A percentile compares a stretch with the other conserved stretches of the same genome.
Evolutionary conservation across 768 basidiomycete genomes (phyloP).

Genomic region (Plicaturopsis crispa): DNA sequence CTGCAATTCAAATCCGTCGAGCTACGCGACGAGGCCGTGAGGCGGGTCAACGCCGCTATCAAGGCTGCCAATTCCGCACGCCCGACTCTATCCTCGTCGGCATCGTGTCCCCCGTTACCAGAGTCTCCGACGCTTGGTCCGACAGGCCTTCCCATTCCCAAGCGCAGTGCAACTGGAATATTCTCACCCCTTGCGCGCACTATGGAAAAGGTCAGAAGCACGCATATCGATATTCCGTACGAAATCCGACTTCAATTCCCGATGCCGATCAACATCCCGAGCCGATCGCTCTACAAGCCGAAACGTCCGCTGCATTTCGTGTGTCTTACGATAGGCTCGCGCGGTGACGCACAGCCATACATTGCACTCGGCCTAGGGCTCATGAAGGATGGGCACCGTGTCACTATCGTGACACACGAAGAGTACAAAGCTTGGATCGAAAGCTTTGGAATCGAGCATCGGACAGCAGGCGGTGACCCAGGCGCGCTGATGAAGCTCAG

Average conservation of each 20-base stretch:
- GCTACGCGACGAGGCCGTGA: constrained; percentile 36
- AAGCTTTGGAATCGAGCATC: constrained; percentile 50
- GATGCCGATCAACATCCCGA: constrained; percentile 42
- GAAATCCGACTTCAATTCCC: constrained; percentile 27
- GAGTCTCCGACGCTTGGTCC: constrained; percentile 3
- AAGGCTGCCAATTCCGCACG: constrained; percentile 6
- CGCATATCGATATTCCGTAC: constrained; percentile 21
- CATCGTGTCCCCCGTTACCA: background rate
- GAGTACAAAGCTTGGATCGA: constrained; percentile 49
- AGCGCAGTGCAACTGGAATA: constrained; percentile 26
- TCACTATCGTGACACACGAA: constrained; percentile 53
- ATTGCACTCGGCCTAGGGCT: constrained; percentile 47
- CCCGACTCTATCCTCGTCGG: constrained; percentile 5
- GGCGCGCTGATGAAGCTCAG: constrained; percentile 61
- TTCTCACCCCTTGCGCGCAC: constrained; percentile 38
- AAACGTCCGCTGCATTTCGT: constrained; percentile 41
- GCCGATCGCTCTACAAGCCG: constrained; percentile 16
- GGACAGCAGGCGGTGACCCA: constrained; percentile 62
- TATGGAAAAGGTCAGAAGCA: constrained; percentile 21
- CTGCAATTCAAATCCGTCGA: constrained; percentile 39
- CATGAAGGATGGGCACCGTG: constrained; percentile 43
- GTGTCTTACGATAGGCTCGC: constrained; percentile 57
- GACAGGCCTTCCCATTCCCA: constrained; percentile 7
- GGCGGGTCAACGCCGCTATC: constrained; percentile 21
- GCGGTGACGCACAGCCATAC: constrained; percentile 63